Conservation (phyloP, 495 filamentous ascomycete species). For the Hyaloscypha hepaticicola region DNA sequence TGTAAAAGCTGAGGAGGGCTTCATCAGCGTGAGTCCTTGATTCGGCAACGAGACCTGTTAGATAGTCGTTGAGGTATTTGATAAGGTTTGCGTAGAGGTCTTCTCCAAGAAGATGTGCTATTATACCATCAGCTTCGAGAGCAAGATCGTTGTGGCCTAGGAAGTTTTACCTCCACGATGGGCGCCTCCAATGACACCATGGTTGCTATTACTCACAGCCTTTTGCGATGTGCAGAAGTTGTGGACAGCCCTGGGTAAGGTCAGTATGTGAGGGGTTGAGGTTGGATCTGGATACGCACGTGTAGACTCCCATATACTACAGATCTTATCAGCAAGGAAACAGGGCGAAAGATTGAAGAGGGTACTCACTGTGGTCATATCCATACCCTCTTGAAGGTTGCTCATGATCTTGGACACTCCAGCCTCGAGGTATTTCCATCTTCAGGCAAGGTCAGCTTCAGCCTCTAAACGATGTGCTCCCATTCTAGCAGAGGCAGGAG, state of each 20-base stretch:
- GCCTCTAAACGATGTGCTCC: neutral
- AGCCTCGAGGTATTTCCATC: slow-evolving; percentile 84
- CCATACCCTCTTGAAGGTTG: slow-evolving; percentile 85
- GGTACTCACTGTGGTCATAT: slow-evolving; percentile 76
- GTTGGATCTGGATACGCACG: slow-evolving; percentile 51
- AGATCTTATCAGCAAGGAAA: slow-evolving; percentile 18
- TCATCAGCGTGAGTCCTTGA: slow-evolving; percentile 83
- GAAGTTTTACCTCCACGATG: slow-evolving; percentile 73
- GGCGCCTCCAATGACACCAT: slow-evolving; percentile 48
- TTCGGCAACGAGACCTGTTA: slow-evolving; percentile 60
- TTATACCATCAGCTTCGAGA: neutral
- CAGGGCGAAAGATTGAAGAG: neutral
- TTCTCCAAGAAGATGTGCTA: slow-evolving; percentile 88
- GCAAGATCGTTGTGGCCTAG: slow-evolving; percentile 33
- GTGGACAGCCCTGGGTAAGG: slow-evolving; percentile 74
- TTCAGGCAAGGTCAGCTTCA: slow-evolving; percentile 36
- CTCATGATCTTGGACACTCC: slow-evolving; percentile 92
- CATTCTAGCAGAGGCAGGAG: slow-evolving; percentile 47
- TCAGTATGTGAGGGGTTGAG: slow-evolving; percentile 24
- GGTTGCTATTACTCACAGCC: slow-evolving; percentile 55
- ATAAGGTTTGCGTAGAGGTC: slow-evolving; percentile 92
- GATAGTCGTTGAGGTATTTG: slow-evolving; percentile 75
- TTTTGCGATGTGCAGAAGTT: slow-evolving; percentile 99
- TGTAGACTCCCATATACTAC: slow-evolving; percentile 97
- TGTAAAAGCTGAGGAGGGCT: slow-evolving; percentile 91